Percentiles rank a stretch among this genome's conserved stretches.
Evolutionary conservation across 495 filamentous ascomycete genomes (phyloP).

Genomic region (Penicillium roqueforti): DNA sequence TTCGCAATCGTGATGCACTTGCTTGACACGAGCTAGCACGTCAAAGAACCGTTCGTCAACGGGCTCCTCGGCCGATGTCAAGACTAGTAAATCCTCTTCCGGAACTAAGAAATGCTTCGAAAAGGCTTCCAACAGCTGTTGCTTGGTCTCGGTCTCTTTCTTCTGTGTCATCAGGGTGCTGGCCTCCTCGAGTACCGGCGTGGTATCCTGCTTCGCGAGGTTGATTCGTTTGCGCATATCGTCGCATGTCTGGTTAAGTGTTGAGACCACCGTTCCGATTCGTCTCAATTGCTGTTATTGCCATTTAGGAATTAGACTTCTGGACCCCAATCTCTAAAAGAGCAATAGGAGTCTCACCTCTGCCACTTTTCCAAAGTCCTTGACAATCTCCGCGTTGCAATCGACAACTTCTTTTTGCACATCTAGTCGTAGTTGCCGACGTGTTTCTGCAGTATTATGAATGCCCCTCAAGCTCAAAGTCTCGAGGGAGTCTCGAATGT

Average conservation of each 20-base stretch:
- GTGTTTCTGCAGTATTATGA: conserved; percentile 72
- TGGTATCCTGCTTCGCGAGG: conserved; percentile 69
- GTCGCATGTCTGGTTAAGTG: conserved; percentile 73
- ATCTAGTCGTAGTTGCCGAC: conserved; percentile 75
- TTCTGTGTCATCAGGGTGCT: conserved; percentile 69
- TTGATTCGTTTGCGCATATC: conserved; percentile 76
- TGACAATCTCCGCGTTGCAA: conserved; percentile 86
- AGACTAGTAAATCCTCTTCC: conserved; percentile 65
- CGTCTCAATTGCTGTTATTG: conserved; percentile 70
- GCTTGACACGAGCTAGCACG: conserved; percentile 75
- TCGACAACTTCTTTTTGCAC: conserved; percentile 90
- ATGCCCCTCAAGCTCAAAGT: conserved; percentile 69
- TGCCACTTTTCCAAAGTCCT: conserved; percentile 86
- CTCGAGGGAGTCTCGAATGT: conserved; percentile 80
- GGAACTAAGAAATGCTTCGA: conserved; percentile 79
- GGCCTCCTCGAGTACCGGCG: conserved; percentile 74
- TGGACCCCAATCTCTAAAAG: not conserved
- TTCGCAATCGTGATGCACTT: conserved; percentile 82
- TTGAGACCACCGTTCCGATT: conserved; percentile 73
- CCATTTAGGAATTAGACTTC: conserved; percentile 11
- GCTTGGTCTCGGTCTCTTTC: conserved; percentile 77
- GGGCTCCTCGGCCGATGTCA: conserved; percentile 73
- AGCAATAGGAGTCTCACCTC: conserved; percentile 54
- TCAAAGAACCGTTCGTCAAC: conserved; percentile 85
- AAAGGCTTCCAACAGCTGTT: conserved; percentile 77